Conservation (phyloP, 495 filamentous ascomycete genomes). For the Glutinoglossum americanum region DNA sequence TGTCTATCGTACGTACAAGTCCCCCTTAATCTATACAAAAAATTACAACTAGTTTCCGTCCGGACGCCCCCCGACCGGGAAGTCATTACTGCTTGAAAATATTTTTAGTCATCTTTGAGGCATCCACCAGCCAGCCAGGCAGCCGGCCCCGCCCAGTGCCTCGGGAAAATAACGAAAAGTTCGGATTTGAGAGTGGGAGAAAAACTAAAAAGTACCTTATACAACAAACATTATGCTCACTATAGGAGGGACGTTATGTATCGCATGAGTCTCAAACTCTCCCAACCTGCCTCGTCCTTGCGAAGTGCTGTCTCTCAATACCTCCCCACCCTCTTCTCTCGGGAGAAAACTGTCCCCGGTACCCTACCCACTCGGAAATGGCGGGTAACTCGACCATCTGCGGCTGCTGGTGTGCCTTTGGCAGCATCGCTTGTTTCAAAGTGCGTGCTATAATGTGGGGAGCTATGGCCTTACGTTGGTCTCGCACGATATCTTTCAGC, state of each 20-base stretch:
- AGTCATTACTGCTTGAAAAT: too few relatives aligned
- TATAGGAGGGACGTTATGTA: neutral
- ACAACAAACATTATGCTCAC: neutral
- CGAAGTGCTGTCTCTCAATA: neutral
- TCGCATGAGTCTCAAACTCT: neutral
- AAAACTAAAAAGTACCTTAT: neutral
- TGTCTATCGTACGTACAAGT: too few relatives aligned
- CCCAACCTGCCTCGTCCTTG: neutral
- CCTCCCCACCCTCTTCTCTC: neutral
- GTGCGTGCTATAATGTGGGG: neutral
- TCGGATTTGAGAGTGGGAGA: too few relatives aligned
- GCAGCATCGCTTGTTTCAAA: neutral
- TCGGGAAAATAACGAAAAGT: too few relatives aligned
- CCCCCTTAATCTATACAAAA: too few relatives aligned
- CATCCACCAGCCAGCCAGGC: too few relatives aligned
- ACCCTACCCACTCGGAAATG: neutral
- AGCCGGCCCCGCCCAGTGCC: too few relatives aligned
- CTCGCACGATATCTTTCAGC: conserved; percentile 45
- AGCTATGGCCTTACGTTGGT: neutral
- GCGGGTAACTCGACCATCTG: conserved; percentile 3
- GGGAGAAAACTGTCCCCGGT: neutral
- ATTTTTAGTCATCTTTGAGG: too few relatives aligned
- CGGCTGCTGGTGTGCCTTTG: neutral
- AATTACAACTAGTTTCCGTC: too few relatives aligned
- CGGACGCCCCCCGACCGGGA: too few relatives aligned